These are phyloP conservation scores for Dendrocalamus latiflorus DNA, from an alignment of 202 grass and related monocot genomes.

Conservation along the genomic window DNA sequence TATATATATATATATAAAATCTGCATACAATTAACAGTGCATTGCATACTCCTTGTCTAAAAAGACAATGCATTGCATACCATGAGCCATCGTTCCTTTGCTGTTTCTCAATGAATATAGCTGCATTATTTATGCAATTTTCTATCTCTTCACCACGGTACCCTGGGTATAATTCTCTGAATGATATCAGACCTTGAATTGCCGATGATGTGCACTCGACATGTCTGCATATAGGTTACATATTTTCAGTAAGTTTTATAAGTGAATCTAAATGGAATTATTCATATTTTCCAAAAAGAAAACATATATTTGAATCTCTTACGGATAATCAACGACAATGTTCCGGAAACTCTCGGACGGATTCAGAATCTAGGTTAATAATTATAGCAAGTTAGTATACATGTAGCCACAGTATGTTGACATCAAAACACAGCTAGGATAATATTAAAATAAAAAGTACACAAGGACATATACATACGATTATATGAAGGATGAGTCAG, in stretches of 20 bases:
- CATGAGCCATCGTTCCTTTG: slow-evolving; percentile 29
- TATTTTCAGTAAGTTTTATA: not conserved
- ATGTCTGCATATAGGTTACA: not conserved
- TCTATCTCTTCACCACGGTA: not conserved
- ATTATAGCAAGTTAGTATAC: not conserved
- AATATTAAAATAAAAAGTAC: not conserved
- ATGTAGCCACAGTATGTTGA: not conserved
- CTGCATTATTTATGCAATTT: no score
- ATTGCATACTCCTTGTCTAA: no score
- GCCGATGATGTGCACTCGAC: slow-evolving; percentile 26
- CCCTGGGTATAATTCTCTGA: slow-evolving; percentile 7
- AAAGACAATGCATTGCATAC: no score
- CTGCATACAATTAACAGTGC: no score
- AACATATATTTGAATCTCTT: not conserved
- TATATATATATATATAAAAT: not conserved
- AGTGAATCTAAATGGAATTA: not conserved
- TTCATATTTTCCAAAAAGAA: not conserved
- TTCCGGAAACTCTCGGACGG: not conserved
- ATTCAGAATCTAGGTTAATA: not conserved
- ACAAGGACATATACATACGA: not conserved
- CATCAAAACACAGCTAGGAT: not conserved
- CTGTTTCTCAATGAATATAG: not conserved
- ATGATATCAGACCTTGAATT: not conserved
- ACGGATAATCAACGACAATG: slow-evolving; percentile 19
- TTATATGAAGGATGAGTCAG: not conserved